Evolutionary conservation across 345 rosid genomes (phyloP), one percentile per base, ranked within the genome.

Genomic region (Syzygium grande): DNA sequence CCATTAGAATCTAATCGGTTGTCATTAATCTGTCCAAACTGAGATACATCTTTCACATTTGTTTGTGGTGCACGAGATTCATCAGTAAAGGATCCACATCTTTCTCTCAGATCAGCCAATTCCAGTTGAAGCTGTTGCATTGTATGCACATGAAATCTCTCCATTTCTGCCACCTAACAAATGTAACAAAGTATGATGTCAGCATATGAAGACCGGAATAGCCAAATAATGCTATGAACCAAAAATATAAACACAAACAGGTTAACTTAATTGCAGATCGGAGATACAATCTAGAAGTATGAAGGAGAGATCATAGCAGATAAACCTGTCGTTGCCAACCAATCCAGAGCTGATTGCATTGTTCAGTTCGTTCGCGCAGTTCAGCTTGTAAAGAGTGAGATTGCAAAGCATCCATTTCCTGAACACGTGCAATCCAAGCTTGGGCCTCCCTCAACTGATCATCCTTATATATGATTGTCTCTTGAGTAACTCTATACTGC

Each of bases 311-410:
- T 84, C 85, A 52, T 78, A 65, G 87, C 84, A 63, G 86, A 91
- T 84, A 52, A 88, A 98, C 99, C 99, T 98, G 99, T 93, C 98
- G 94, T 90, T 98, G 99, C 90, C 95, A 98, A 78, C 95, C 96
- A 84, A 90, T 89, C 99, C 98, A 98, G 27, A 98, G 97, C 91
- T 98, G 99, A 88, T 94, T 94, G 89, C 92, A 95, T 88, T 94
- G 99, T 85, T 96, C 98, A 41, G 94, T 95, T n/a, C 97, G 96
- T 85, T 96, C 99, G 86, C 94, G 90, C 90, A 98, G 89, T 89
- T 97, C 98, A 86, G 93, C 93, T 92, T 97, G 99, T 87, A 97
- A 91, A 7, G 95, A 91, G 85, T 95, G 97, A 61, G 99, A 92
- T 85, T 97, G 99, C 91, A 96, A 90, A 52, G 92, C 97, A 94